Base-by-base conservation (phyloP, 2,329 filamentous ascomycete genomes). In the Bipolaris victoriae region DNA sequence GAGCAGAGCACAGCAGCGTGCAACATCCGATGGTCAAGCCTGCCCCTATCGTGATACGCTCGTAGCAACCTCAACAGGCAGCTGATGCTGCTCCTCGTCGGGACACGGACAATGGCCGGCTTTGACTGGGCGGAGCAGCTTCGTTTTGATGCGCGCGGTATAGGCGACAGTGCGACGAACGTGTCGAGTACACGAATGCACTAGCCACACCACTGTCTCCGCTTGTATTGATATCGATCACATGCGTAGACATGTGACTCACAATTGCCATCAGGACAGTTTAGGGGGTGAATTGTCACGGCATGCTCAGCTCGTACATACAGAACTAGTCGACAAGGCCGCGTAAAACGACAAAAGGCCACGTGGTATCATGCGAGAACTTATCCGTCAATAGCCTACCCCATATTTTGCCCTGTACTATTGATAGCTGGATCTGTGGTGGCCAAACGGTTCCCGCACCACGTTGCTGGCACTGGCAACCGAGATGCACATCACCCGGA, bases 171-270 rank as follows among this genome's bases (percentile, higher is more conserved):
- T 40, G 35, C 24, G 11, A 29, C 44, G 51, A 33, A 49, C n/a
- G 13, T 36, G 36, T 40, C 26, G 41, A 49, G 43, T 49, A 37
- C 35, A 33, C 49, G 40, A 53, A 43, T 37, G 49, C 60, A 49
- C 29, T 59, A 70, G 67, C 67, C 67, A 66, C 66, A 64, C 57
- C 49, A 58, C 57, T 3, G 16, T 45, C 15, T 15, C 56, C 44
- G 57, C 50, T 45, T 20, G 47, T 46, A 33, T 55, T 41, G 24
- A 37, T 22, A 15, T 9, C 15, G 43, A 56, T 66, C 64, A 67
- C 65, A 68, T 67, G 64, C 40, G n/a, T 39, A 7, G 16, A 13
- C 55, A 57, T 57, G 57, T 64, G 58, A 63, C 55, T 54, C 46
- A 50, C 37, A 37, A 33, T 15, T 31, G 36, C 50, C 56, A 49